Base-by-base conservation (phyloP, 202 grass and related monocot species). In the Bolboschoenoplectus hybrid region DNA sequence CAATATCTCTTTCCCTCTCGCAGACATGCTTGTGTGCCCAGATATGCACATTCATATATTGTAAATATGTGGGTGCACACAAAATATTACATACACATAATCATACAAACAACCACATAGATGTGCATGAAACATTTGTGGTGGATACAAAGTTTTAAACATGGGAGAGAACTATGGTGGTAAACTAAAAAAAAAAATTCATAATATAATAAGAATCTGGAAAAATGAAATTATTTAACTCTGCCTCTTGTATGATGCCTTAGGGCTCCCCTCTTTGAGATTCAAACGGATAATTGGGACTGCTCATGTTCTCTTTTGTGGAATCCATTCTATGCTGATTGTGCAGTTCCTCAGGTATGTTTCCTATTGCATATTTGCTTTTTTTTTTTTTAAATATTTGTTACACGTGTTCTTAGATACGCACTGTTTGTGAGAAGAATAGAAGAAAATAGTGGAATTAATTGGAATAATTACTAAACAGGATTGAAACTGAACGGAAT, bases 261-360 rank as follows among this genome's bases (percentile, higher is more conserved):
- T 84, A 93, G 91, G 87, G 94, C 87, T 41, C 94, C 94, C 36
- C 71, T 93, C 17, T 89, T 85, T 92, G 82, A 85, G 47, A 79
- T 89, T 88, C 91, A 97, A 66, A 90, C 86, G 16, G 82, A 86
- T 11, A 20, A 92, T 74, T 97, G 94, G 94, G 91, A 90, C 81
- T 97, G 94, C 87, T 97, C 89, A 5, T 88, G 88, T 85, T 85
- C 86, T 55, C 75, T 97, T 86, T 47, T 67, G 45, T 97, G 91
- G 94, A 91, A 97, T 90, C 91, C 94, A 68, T 13, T 86, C 7
- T 88, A 89, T 89, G 91, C 91, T 68, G 94, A 93, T 97, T 97
- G 94, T 89, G 86, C 88, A 86, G 94, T 97, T 91, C 91, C 94
- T 13, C 91, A 93, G 91, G 93, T 93, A 66, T 70, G 49, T 53